phyloP scores from a whole-genome alignment of 192 early-diverging fungal genomes.

The Entomortierella parvispora region DNA sequence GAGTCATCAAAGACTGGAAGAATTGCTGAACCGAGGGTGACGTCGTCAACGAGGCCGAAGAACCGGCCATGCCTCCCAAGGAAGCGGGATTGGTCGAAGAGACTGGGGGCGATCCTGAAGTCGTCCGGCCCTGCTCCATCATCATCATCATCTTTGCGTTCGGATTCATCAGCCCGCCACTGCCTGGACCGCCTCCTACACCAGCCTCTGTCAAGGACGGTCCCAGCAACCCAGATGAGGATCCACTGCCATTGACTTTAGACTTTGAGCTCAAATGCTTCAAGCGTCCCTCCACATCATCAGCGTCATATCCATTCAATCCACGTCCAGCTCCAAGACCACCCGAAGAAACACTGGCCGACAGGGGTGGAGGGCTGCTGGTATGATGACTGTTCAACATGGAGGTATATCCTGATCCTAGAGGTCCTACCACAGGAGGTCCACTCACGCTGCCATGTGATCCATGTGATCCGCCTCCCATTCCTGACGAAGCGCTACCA shows the following conservation, averaged over 20 bases:
- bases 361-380: constrained; percentile 42
- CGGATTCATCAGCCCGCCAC: constrained; percentile 1
- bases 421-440: constrained; percentile 63
- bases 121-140: constrained; percentile 17
- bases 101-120: neutral
- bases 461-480: constrained; percentile 19
- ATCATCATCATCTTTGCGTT: constrained; percentile 26
- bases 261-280: constrained; percentile 30
- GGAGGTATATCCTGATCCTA: constrained; percentile 51
- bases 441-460: constrained; percentile 34
- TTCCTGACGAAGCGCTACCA: constrained; percentile 30
- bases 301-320: constrained; percentile 22
- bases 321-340: constrained; percentile 11
- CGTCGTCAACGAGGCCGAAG: neutral
- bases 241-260: constrained; percentile 19
- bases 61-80: constrained; percentile 15
- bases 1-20: no score
- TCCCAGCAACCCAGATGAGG: constrained; percentile 22
- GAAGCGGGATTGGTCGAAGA: neutral
- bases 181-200: neutral
- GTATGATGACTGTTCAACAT: constrained; percentile 49
- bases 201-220: constrained; percentile 21
- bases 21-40: neutral
- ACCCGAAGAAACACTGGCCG: neutral
- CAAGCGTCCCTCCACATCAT: constrained; percentile 31